Percentiles rank a stretch among this genome's conserved stretches.
Evolutionary conservation across 192 early-diverging fungal species (phyloP).

Genomic region (Entomortierella lignicola): DNA sequence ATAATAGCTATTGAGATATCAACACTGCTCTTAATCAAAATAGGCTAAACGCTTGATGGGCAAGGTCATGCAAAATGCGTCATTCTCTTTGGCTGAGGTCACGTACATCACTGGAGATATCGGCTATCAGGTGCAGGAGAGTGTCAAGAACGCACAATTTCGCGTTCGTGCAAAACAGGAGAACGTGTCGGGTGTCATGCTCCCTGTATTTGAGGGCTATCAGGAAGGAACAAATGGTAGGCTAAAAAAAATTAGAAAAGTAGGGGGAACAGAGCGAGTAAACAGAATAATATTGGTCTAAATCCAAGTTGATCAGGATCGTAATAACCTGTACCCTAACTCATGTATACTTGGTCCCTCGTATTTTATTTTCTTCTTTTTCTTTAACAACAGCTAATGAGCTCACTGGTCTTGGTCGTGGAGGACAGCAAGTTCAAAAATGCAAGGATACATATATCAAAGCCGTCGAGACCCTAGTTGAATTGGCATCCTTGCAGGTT

Average conservation of each 20-base stretch:
- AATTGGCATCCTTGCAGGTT: conserved; percentile 97
- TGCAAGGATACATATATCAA: conserved; percentile 94
- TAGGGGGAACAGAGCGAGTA: background rate
- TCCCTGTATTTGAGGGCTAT: conserved; percentile 93
- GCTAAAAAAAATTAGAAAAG: no score
- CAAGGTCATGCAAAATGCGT: conserved; percentile 97
- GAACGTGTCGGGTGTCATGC: conserved; percentile 97
- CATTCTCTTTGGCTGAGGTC: conserved; percentile 98
- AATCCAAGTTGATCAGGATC: no score
- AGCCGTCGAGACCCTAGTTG: conserved; percentile 95
- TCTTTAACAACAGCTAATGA: conserved; percentile 78
- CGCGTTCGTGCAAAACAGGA: conserved; percentile 93
- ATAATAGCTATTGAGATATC: background rate
- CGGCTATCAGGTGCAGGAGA: conserved; percentile 96
- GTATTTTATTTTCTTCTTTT: background rate
- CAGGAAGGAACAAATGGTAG: conserved; percentile 90
- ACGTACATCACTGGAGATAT: conserved; percentile 98
- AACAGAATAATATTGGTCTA: no score
- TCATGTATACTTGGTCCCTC: background rate
- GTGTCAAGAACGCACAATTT: conserved; percentile 90
- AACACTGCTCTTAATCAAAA: background rate
- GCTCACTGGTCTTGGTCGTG: conserved; percentile 97
- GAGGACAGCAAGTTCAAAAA: conserved; percentile 97
- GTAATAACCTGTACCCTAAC: no score
- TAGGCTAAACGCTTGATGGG: conserved; percentile 99